Conservation (phyloP, 2,329 filamentous ascomycete species). For the Exutisphaerella laricina region DNA sequence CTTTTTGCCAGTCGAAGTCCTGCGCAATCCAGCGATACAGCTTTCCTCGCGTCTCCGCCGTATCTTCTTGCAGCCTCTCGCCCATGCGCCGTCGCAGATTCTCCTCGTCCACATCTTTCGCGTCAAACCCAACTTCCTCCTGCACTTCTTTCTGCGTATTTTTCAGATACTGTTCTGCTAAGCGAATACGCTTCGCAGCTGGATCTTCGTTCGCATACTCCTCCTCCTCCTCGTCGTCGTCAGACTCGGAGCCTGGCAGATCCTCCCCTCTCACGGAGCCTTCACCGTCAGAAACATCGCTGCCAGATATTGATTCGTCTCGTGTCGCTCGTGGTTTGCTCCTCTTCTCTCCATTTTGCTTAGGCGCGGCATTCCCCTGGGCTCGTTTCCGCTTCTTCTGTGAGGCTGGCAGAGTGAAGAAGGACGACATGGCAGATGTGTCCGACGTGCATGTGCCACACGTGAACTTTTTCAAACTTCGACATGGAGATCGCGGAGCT, state of each 20-base stretch:
- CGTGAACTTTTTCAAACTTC: neutral
- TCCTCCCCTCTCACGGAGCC: slow-evolving; percentile 24
- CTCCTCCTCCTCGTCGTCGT: slow-evolving; percentile 68
- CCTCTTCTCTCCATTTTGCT: slow-evolving; percentile 40
- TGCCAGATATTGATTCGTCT: slow-evolving; percentile 82
- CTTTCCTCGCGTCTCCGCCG: slow-evolving; percentile 83
- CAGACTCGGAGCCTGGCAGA: slow-evolving; percentile 42
- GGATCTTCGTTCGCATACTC: slow-evolving; percentile 82
- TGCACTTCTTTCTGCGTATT: slow-evolving; percentile 71
- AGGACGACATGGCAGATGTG: slow-evolving; percentile 68
- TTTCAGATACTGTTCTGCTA: slow-evolving; percentile 89
- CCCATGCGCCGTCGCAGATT: slow-evolving; percentile 60
- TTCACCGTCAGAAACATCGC: slow-evolving; percentile 66
- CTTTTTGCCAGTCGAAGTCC: slow-evolving; percentile 63
- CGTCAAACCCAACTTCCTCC: slow-evolving; percentile 83
- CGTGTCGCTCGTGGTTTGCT: slow-evolving; percentile 47
- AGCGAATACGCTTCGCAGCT: slow-evolving; percentile 74
- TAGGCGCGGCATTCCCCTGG: slow-evolving; percentile 49
- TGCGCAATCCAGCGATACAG: slow-evolving; percentile 75
- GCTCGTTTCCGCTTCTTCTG: slow-evolving; percentile 84
- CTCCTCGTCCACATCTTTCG: slow-evolving; percentile 86
- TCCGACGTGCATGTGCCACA: slow-evolving; percentile 1
- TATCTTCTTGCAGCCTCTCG: slow-evolving; percentile 83
- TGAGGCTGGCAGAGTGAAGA: slow-evolving; percentile 83
- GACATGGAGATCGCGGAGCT: neutral